Percentiles rank a stretch among this genome's conserved stretches.
These are phyloP conservation scores for Sphenostylis stenocarpa DNA, from an alignment of 306 rosid genomes.

Conservation along the genomic window DNA sequence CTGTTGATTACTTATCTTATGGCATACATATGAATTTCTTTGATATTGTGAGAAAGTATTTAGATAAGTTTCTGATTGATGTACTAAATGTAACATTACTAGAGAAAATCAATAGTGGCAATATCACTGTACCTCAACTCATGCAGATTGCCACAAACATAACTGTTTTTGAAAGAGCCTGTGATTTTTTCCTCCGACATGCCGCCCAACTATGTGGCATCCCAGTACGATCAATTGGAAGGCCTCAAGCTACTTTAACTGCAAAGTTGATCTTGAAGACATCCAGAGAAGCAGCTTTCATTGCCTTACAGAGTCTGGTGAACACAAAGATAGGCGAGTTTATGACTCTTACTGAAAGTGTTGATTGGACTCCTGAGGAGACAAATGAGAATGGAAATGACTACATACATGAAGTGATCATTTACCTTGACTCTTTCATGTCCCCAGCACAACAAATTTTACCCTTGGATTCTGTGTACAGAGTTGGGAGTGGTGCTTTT, in stretches of 20 bases:
- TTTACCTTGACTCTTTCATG: conserved; percentile 75
- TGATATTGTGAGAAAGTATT: conserved; percentile 65
- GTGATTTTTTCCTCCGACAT: conserved; percentile 71
- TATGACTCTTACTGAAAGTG: conserved; percentile 62
- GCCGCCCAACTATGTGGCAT: conserved; percentile 82
- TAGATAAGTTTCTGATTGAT: conserved; percentile 75
- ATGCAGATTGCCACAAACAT: conserved; percentile 94
- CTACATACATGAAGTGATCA: conserved; percentile 67
- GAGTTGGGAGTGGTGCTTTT: conserved; percentile 79
- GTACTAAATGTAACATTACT: conserved; percentile 71
- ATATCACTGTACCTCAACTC: conserved; percentile 69
- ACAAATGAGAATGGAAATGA: conserved; percentile 58
- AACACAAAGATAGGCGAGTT: conserved; percentile 63
- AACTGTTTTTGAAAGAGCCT: conserved; percentile 84
- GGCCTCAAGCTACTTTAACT: conserved; percentile 70
- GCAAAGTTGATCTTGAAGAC: conserved; percentile 74
- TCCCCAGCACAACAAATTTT: conserved; percentile 80
- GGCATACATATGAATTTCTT: conserved; percentile 48
- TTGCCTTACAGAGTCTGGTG: conserved; percentile 61
- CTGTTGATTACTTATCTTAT: conserved; percentile 81
- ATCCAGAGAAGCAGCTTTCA: conserved; percentile 81
- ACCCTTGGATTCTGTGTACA: conserved; percentile 76
- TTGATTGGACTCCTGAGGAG: conserved; percentile 85
- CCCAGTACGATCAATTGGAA: conserved; percentile 62
- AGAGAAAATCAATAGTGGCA: conserved; percentile 56